Base-by-base conservation (phyloP, 441 rosid genomes). In the Corymbia citriodora region DNA sequence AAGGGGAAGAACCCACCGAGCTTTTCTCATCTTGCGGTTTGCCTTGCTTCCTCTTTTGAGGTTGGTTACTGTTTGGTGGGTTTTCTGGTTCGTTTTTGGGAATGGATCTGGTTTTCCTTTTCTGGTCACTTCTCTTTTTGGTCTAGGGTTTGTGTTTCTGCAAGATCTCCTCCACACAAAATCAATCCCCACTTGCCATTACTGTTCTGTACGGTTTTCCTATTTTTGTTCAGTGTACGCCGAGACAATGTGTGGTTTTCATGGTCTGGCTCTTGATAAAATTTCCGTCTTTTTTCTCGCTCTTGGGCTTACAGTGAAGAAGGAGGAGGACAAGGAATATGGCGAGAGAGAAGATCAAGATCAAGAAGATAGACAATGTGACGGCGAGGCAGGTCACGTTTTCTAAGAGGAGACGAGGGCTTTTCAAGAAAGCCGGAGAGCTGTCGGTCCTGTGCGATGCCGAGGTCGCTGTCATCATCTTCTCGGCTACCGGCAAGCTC, bases 261-360 rank as follows among this genome's bases (percentile, higher is more conserved):
- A 79, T 79, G 52, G 85, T 79, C 50, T 27, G 52, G 18, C n/a
- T 79, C 85, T 23, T 45, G 85, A 79, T 79, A 45, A 79, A 79
- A 27, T 36, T 36, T 11, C 57, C 55, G 25, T 33, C 68, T 36
- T 13, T 61, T 72, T 48, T 53, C 31, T 12, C 63, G 79, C 65
- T 21, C 54, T 23, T 65, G 63, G 27, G 15, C 55, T 83, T 49
- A 33, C 33, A 36, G 31, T 25, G n/a, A n/a, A 53, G 8, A 16
- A n/a, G 89, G 81, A 10, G 23, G 36, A 36, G 40, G 13, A 17
- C 21, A 8, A 59, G 86, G 49, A 79, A 97, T 45, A 79, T 97
- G 99, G 99, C 97, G 81, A 94, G 99, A 90, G 98, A 96, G 92
- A 97, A 97, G 95, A 96, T 96, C 92, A 96, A 95, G 97, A 96